phyloP scores from a whole-genome alignment of 164 flowering plant genomes.

The Aristolochia fimbriata region DNA sequence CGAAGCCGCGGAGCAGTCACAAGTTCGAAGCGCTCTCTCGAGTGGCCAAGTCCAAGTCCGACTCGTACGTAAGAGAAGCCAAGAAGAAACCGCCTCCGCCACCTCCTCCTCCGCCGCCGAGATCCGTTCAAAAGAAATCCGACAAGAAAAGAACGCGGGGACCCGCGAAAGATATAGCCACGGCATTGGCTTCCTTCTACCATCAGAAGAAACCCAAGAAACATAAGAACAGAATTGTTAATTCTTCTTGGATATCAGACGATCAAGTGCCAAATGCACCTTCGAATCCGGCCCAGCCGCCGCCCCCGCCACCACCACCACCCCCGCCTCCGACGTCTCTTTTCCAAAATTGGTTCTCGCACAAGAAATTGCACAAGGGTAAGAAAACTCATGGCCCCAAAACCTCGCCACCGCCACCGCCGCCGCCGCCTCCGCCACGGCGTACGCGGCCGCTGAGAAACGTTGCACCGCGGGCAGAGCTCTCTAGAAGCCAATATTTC shows the following conservation, averaged over 20 bases:
- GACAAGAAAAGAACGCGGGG: slow-evolving; percentile 33
- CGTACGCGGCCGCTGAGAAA: slow-evolving; percentile 15
- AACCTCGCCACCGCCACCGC: not conserved
- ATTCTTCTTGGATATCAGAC: slow-evolving; percentile 1
- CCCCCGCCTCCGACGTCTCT: slow-evolving; percentile 34
- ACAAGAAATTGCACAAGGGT: slow-evolving; percentile 17
- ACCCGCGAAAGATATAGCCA: slow-evolving; percentile 54
- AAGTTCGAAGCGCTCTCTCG: not conserved
- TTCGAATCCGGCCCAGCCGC: not conserved
- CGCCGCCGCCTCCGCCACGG: slow-evolving; percentile 22
- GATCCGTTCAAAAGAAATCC: not conserved
- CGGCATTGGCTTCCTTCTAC: slow-evolving; percentile 46
- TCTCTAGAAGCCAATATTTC: too few relatives aligned
- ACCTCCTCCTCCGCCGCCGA: slow-evolving; percentile 10
- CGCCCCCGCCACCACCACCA: slow-evolving; percentile 35
- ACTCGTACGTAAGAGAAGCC: not conserved
- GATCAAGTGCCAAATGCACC: slow-evolving; percentile 4
- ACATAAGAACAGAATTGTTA: slow-evolving; percentile 26
- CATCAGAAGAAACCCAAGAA: slow-evolving; percentile 47
- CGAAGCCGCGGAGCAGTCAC: slow-evolving; percentile 1
- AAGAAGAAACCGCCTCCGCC: slow-evolving; percentile 8
- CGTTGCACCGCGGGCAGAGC: slow-evolving; percentile 2
- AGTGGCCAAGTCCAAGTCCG: not conserved
- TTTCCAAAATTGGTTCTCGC: slow-evolving; percentile 21
- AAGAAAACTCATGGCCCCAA: slow-evolving; percentile 15